These are phyloP conservation scores for Acacia crassicarpa DNA, from an alignment of 306 rosid genomes.

Conservation along the genomic window DNA sequence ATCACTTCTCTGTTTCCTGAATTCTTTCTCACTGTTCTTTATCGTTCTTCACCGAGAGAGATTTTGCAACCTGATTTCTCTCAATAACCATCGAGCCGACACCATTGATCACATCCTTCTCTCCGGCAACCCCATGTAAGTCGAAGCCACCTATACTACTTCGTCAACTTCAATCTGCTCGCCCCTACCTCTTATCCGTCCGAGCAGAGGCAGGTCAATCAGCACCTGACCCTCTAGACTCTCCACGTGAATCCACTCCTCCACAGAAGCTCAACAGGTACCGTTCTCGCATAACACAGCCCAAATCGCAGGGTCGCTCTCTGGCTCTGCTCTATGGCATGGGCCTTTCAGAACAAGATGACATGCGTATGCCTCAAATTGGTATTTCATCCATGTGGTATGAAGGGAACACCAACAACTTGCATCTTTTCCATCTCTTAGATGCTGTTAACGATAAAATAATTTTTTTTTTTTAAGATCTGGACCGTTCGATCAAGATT, in stretches of 20 bases:
- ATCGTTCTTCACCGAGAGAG: too few relatives aligned
- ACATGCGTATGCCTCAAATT: constrained; percentile 71
- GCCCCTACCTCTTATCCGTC: background rate
- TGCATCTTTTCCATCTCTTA: constrained; percentile 85
- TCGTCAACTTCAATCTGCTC: background rate
- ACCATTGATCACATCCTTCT: too few relatives aligned
- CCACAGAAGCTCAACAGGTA: constrained; percentile 65
- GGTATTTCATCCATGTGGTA: constrained; percentile 92
- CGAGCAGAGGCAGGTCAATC: constrained; percentile 13
- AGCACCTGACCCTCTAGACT: constrained; percentile 1
- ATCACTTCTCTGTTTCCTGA: too few relatives aligned
- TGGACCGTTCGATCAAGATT: too few relatives aligned
- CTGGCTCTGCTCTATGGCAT: constrained; percentile 93
- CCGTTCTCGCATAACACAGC: constrained; percentile 73
- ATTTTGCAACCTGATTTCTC: too few relatives aligned
- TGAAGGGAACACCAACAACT: constrained; percentile 91
- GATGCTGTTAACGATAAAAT: too few relatives aligned
- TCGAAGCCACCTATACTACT: too few relatives aligned
- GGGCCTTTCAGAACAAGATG: constrained; percentile 80
- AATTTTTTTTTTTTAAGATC: too few relatives aligned
- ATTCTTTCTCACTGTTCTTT: too few relatives aligned
- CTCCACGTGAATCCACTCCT: constrained; percentile 22
- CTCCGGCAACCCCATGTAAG: too few relatives aligned
- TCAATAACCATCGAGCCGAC: too few relatives aligned
- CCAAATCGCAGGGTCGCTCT: constrained; percentile 85